A percentile compares a stretch with the other conserved stretches of the same genome.
Evolutionary conservation across 2,329 filamentous ascomycete genomes (phyloP).

Genomic region (Calycina herbarum): DNA sequence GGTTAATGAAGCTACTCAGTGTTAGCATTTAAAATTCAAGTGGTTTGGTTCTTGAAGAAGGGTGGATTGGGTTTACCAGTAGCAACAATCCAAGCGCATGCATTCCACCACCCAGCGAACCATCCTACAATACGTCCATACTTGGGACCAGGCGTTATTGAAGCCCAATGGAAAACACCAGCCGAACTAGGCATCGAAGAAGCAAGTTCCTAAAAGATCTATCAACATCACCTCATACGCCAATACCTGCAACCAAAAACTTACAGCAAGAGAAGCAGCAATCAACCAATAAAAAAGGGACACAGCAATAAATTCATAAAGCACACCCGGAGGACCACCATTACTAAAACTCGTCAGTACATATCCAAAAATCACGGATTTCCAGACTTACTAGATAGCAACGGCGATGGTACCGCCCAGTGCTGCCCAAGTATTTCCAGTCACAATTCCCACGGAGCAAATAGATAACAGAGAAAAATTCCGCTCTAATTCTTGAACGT

Average conservation of each 20-base stretch:
- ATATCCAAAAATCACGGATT: not conserved
- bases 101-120: slow-evolving; percentile 55
- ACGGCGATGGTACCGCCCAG: slow-evolving; percentile 48
- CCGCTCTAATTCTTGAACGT: slow-evolving; percentile 51
- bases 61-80: slow-evolving; percentile 19
- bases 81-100: slow-evolving; percentile 42
- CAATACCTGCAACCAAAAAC: not conserved
- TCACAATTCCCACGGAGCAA: slow-evolving; percentile 47
- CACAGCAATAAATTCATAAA: slow-evolving; percentile 60
- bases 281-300: slow-evolving; percentile 53
- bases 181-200: slow-evolving; percentile 33
- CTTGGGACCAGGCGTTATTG: slow-evolving; percentile 46
- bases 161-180: slow-evolving; percentile 54
- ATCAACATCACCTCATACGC: not conserved
- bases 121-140: slow-evolving; percentile 49
- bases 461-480: slow-evolving; percentile 49
- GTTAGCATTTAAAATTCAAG: slow-evolving; percentile 8
- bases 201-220: slow-evolving; percentile 27
- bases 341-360: slow-evolving; percentile 42
- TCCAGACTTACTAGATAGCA: slow-evolving; percentile 27
- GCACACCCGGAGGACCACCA: slow-evolving; percentile 60
- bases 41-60: no score
- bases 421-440: slow-evolving; percentile 46
- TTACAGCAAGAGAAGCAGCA: slow-evolving; percentile 50
- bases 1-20: slow-evolving; percentile 26